Conservation (phyloP, 2,329 filamentous ascomycete genomes). For the Stenocarpella maydis region DNA sequence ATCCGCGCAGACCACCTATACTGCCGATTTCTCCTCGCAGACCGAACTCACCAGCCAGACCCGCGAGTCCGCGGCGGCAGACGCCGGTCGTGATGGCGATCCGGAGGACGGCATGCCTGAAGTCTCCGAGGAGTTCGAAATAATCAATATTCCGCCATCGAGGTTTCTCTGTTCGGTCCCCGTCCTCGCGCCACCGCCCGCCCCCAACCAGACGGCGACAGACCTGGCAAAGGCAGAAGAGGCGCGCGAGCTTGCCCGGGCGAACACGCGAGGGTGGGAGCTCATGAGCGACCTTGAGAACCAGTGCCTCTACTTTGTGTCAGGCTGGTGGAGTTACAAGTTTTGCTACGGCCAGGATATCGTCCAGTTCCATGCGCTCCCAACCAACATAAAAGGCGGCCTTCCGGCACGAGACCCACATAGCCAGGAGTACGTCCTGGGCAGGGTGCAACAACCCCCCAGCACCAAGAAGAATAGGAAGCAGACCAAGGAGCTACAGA, state of each 20-base stretch:
- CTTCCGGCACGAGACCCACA: slow-evolving; percentile 80
- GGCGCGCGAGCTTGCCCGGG: slow-evolving; percentile 80
- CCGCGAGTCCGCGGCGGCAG: slow-evolving; percentile 47
- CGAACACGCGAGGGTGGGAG: slow-evolving; percentile 80
- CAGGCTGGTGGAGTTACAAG: slow-evolving; percentile 95
- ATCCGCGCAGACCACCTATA: slow-evolving; percentile 47
- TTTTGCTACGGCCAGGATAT: slow-evolving; percentile 92
- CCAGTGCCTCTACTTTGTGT: slow-evolving; percentile 80
- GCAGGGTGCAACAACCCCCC: slow-evolving; percentile 53
- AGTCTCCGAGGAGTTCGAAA: slow-evolving; percentile 68
- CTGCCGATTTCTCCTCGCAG: slow-evolving; percentile 50
- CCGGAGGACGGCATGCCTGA: slow-evolving; percentile 46
- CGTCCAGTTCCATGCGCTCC: slow-evolving; percentile 87
- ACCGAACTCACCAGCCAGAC: slow-evolving; percentile 50
- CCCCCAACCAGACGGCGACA: slow-evolving; percentile 71
- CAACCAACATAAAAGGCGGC: slow-evolving; percentile 70
- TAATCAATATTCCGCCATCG: slow-evolving; percentile 74
- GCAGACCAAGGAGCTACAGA: slow-evolving; percentile 44
- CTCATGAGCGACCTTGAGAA: slow-evolving; percentile 80
- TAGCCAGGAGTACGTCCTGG: slow-evolving; percentile 80
- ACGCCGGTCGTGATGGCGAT: slow-evolving; percentile 41
- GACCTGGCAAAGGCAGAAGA: slow-evolving; percentile 76
- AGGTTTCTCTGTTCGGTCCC: slow-evolving; percentile 89
- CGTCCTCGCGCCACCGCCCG: slow-evolving; percentile 64
- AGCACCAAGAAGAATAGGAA: slow-evolving; percentile 42